A percentile compares a stretch with the other conserved stretches of the same genome.
These are phyloP conservation scores for Crassisporium funariophilum DNA, from an alignment of 768 basidiomycete genomes.

Conservation along the genomic window DNA sequence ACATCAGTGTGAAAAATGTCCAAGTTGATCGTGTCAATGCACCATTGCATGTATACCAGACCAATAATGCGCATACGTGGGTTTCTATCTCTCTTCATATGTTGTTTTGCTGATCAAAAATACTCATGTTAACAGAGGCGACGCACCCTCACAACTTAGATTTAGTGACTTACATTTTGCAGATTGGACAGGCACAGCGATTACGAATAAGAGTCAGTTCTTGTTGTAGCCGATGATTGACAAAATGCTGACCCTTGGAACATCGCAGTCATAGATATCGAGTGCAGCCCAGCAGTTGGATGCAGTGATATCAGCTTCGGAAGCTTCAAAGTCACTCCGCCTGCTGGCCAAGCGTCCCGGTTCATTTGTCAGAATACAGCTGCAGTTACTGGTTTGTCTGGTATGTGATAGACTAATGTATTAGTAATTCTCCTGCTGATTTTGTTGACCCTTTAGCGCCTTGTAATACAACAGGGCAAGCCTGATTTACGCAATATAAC, in stretches of 20 bases:
- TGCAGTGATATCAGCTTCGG: slow-evolving; percentile 46
- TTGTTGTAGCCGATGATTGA: too few relatives aligned
- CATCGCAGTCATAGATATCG: slow-evolving; percentile 48
- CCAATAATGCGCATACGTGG: slow-evolving; percentile 49
- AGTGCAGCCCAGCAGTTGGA: slow-evolving; percentile 50
- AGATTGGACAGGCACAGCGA: slow-evolving; percentile 49
- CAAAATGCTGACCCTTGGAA: too few relatives aligned
- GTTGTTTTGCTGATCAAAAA: neutral
- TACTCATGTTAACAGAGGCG: slow-evolving; percentile 37
- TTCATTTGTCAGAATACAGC: slow-evolving; percentile 52
- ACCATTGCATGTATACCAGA: slow-evolving; percentile 53
- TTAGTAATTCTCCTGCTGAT: neutral
- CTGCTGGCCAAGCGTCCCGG: slow-evolving; percentile 34
- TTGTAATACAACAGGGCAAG: slow-evolving; percentile 19
- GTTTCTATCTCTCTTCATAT: slow-evolving; percentile 8
- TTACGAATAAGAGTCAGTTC: slow-evolving; percentile 39
- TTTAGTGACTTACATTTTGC: slow-evolving; percentile 49
- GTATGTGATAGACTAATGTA: slow-evolving; percentile 20
- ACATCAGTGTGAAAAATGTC: slow-evolving; percentile 45
- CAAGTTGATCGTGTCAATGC: slow-evolving; percentile 46
- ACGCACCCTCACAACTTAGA: slow-evolving; percentile 48
- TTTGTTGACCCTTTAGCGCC: slow-evolving; percentile 18
- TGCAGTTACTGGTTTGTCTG: slow-evolving; percentile 35
- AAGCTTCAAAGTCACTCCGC: slow-evolving; percentile 40
- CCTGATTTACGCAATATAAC: too few relatives aligned